A percentile compares a stretch with the other conserved stretches of the same genome.
phyloP scores from a whole-genome alignment of 495 filamentous ascomycete species.

The Penicillium malachiteum region DNA sequence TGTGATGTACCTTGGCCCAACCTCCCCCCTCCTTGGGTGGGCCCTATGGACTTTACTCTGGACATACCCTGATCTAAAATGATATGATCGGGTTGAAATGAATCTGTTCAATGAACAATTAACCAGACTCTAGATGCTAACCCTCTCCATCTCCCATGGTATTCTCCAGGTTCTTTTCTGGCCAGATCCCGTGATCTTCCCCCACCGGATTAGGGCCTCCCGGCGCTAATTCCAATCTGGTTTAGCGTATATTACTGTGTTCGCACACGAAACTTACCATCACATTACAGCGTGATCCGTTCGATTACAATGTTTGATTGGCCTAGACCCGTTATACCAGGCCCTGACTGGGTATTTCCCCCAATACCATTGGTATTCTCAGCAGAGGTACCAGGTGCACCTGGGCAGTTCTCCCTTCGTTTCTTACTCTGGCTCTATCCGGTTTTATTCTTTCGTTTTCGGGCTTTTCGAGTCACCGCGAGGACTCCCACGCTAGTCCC shows the following conservation, averaged over 20 bases:
- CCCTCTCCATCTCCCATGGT: constrained; percentile 1
- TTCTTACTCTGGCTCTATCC: constrained; percentile 6
- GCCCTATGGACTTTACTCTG: background rate
- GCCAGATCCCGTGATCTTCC: constrained; percentile 19
- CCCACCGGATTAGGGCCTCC: constrained; percentile 15
- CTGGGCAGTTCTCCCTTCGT: too few species aligned
- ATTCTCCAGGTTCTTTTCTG: constrained; percentile 2
- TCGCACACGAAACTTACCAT: background rate
- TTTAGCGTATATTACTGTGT: constrained; percentile 12
- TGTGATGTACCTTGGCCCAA: background rate
- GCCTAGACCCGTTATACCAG: background rate
- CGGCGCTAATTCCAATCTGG: constrained; percentile 12
- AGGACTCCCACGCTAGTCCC: constrained; percentile 19
- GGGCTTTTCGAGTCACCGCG: constrained; percentile 15
- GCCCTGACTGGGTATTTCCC: background rate
- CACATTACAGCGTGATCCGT: background rate
- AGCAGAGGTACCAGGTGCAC: too few species aligned
- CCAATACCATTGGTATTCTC: background rate
- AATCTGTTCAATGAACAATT: background rate
- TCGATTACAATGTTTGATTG: background rate
- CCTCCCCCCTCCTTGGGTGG: too few species aligned
- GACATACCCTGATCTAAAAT: background rate
- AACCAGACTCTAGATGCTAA: constrained; percentile 3
- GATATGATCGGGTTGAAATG: background rate
- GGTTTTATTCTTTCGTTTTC: constrained; percentile 10